Base-by-base conservation (phyloP, 2,329 filamentous ascomycete genomes). In the Amylocarpus encephaloides region DNA sequence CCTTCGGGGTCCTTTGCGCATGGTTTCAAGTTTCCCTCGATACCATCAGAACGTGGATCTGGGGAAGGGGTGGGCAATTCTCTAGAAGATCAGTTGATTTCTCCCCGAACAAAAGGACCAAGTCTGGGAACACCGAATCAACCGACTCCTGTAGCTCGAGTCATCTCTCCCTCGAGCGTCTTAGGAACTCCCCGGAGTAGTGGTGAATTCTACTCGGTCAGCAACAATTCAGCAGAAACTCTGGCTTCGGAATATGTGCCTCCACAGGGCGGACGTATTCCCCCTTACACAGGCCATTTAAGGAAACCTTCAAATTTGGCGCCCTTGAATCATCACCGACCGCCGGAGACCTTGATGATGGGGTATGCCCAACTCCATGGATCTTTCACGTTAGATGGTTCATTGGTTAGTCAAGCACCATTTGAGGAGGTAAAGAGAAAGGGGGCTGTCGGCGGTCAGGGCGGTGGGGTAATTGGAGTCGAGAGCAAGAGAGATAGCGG, bases 401-500 rank as follows among this genome's bases (percentile, higher is more conserved):
- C 93, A 1, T 72, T 98, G 18, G 83, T 98, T 52, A 92, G 94
- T 61, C 83, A 94, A 35, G 82, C 82, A 0, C 88, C 88, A 0
- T 98, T 98, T 62, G 93, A 98, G 64, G 88, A 94, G 62, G 91
- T 97, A 35, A 98, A 98, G 68, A 80, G 91, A 52, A 96, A 95
- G 70, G 91, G 88, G 2, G 89, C 95, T 6, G 80, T 95, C 5
- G 88, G 89, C 43, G 87, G 86, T 1, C 89, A 95, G 62, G 88
- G 88, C 33, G 88, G 88, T 39, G 89, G 90, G 32, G 89, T 95
- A 1, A 82, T 95, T 44, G 88, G 88, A 10, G 72, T 95, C 9
- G 88, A 94, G 57, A 76, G 74, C 1, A 93, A 88, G 66, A 79
- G 83, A 51, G 82, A 88, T 46, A 89, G 83, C 61, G 85, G 91